These are phyloP conservation scores for Chlamydomonas reinhardtii DNA, from an alignment of 163 green algal species.

Conservation along the genomic window DNA sequence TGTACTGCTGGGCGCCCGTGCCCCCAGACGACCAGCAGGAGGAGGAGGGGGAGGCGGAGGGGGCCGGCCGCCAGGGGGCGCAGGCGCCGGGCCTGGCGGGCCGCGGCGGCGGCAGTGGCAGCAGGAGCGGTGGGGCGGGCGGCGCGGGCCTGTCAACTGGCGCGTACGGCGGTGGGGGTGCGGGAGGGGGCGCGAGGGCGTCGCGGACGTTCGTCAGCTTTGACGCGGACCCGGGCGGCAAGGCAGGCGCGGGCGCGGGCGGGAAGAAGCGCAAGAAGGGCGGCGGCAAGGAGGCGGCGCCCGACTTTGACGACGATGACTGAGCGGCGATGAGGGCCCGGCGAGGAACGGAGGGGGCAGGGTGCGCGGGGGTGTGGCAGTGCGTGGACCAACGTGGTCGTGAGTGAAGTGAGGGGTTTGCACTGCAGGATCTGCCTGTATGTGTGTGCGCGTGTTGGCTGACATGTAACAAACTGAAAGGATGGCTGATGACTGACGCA, in stretches of 20 bases:
- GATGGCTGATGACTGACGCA: too few species aligned
- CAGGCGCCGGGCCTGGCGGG: not conserved
- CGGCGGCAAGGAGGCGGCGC: not conserved
- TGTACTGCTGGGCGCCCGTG: slow-evolving; percentile 78
- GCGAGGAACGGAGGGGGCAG: too few species aligned
- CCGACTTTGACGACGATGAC: slow-evolving; percentile 17
- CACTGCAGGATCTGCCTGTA: too few species aligned
- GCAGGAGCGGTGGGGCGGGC: not conserved
- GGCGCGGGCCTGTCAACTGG: too few species aligned
- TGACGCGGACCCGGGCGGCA: slow-evolving; percentile 68
- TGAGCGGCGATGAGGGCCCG: not conserved
- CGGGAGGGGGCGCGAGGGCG: not conserved
- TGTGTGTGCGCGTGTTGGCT: too few species aligned
- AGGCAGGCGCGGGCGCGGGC: slow-evolving; percentile 14
- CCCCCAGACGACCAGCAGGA: too few species aligned
- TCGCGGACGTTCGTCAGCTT: slow-evolving; percentile 66
- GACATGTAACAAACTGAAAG: too few species aligned
- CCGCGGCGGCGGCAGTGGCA: not conserved
- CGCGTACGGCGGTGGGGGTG: not conserved
- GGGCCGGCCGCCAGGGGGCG: not conserved
- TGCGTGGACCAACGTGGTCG: too few species aligned
- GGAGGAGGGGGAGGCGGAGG: slow-evolving; percentile 43
- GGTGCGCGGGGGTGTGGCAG: too few species aligned
- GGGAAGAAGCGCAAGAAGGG: slow-evolving; percentile 56
- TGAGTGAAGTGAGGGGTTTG: too few species aligned